phyloP scores from a whole-genome alignment of 306 rosid species.

The Corylus avellana region DNA sequence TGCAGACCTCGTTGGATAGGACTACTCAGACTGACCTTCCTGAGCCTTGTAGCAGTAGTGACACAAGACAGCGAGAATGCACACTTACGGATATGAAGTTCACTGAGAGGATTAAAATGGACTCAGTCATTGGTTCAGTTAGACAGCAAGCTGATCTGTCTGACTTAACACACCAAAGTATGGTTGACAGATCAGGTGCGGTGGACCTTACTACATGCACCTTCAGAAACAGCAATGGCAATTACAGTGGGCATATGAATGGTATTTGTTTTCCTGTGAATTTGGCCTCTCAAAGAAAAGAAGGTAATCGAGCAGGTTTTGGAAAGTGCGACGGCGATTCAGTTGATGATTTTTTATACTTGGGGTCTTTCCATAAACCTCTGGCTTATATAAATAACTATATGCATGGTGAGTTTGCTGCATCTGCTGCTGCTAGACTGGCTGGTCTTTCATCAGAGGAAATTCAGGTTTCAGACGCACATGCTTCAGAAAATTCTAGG shows the following conservation, averaged over 20 bases:
- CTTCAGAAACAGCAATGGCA: slow-evolving; percentile 34
- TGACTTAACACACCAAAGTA: slow-evolving; percentile 30
- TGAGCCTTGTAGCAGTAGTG: slow-evolving; percentile 32
- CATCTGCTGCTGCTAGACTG: slow-evolving; percentile 88
- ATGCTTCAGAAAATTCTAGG: slow-evolving; percentile 56
- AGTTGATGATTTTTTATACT: slow-evolving; percentile 39
- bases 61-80: slow-evolving; percentile 31
- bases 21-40: slow-evolving; percentile 24
- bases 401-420: slow-evolving; percentile 89
- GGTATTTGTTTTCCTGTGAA: slow-evolving; percentile 31
- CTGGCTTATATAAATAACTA: slow-evolving; percentile 75
- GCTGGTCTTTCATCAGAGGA: slow-evolving; percentile 76
- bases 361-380: slow-evolving; percentile 71
- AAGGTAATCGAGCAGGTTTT: slow-evolving; percentile 36
- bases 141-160: slow-evolving; percentile 36
- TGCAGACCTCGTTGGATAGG: slow-evolving; percentile 29
- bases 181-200: slow-evolving; percentile 40
- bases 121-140: slow-evolving; percentile 34
- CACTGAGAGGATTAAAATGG: slow-evolving; percentile 41
- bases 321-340: slow-evolving; percentile 43
- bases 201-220: slow-evolving; percentile 27
- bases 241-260: slow-evolving; percentile 36
- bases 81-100: slow-evolving; percentile 26
- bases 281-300: slow-evolving; percentile 49
- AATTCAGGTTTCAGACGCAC: slow-evolving; percentile 55